Percentiles rank a stretch among this genome's conserved stretches.
Evolutionary conservation across 2,329 filamentous ascomycete species (phyloP).

Genomic region (Cercospora sesami): DNA sequence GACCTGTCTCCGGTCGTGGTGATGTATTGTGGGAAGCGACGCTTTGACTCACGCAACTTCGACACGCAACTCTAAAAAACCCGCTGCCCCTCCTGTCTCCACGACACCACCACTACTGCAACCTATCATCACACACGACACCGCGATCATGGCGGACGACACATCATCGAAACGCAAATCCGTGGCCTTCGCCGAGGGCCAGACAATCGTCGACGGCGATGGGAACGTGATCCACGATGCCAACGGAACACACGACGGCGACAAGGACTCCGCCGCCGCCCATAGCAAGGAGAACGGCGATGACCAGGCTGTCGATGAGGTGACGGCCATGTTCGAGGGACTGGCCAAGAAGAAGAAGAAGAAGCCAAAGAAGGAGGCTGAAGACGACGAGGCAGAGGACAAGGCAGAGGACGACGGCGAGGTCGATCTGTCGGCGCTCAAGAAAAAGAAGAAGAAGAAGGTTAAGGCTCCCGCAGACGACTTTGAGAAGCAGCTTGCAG

Average conservation of each 20-base stretch:
- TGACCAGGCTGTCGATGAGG: conserved; percentile 38
- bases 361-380: conserved; percentile 55
- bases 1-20: not conserved
- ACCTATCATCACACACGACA: conserved; percentile 8
- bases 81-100: not conserved
- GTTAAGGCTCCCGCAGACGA: conserved; percentile 63
- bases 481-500: conserved; percentile 66
- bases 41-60: conserved; percentile 6
- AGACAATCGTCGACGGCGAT: conserved; percentile 84
- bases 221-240: conserved; percentile 73
- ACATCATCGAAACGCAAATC: conserved; percentile 76
- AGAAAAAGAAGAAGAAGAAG: conserved; percentile 85
- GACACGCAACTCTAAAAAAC: conserved; percentile 3
- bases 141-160: conserved; percentile 56
- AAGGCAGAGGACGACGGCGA: conserved; percentile 57
- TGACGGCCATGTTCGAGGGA: conserved; percentile 41
- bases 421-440: conserved; percentile 67
- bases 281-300: conserved; percentile 54
- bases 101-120: not conserved
- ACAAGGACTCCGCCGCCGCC: conserved; percentile 78
- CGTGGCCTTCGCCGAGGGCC: conserved; percentile 87
- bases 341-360: conserved; percentile 69
- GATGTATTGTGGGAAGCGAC: conserved; percentile 1
- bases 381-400: conserved; percentile 41
- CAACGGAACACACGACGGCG: conserved; percentile 65